These are phyloP conservation scores for Emericellopsis cladophorae DNA, from an alignment of 2,329 filamentous ascomycete species.

Conservation along the genomic window DNA sequence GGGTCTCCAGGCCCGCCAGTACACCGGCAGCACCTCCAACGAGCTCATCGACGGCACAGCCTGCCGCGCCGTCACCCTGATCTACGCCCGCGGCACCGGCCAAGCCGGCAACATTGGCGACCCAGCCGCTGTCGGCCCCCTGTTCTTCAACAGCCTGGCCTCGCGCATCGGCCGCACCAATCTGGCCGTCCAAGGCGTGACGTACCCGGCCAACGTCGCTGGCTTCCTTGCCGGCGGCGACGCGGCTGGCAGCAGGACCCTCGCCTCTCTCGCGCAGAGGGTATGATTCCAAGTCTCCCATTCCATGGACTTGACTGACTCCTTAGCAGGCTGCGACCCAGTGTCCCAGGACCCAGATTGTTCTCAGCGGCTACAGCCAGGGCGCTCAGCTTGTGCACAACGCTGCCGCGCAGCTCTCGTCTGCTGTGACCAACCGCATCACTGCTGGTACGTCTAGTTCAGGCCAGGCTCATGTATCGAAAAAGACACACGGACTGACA, in stretches of 20 bases:
- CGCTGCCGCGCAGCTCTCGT: conserved; percentile 19
- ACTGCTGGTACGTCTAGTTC: conserved; percentile 9
- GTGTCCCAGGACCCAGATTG: conserved; percentile 31
- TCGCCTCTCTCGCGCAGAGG: conserved; percentile 15
- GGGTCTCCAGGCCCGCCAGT: conserved; percentile 2
- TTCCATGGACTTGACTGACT: too few relatives aligned
- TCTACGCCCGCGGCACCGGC: conserved; percentile 44
- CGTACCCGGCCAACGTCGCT: conserved; percentile 30
- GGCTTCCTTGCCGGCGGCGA: conserved; percentile 35
- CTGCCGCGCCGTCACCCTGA: conserved; percentile 26
- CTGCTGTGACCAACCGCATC: conserved; percentile 19
- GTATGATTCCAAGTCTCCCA: conserved; percentile 5
- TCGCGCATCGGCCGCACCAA: conserved; percentile 24
- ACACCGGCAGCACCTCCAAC: conserved; percentile 2
- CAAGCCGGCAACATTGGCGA: conserved; percentile 38
- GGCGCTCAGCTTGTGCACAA: conserved; percentile 27
- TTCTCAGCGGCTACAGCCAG: conserved; percentile 34
- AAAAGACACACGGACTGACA: not conserved
- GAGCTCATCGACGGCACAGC: conserved; percentile 2
- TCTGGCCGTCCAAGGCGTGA: conserved; percentile 39
- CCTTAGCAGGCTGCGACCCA: conserved; percentile 18
- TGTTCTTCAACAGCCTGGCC: conserved; percentile 32
- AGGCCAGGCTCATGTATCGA: conserved; percentile 2
- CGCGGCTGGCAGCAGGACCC: conserved; percentile 24
- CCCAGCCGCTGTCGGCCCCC: conserved; percentile 27